Conservation (phyloP, 176 grass and related monocot species). For the Cocos nucifera region DNA sequence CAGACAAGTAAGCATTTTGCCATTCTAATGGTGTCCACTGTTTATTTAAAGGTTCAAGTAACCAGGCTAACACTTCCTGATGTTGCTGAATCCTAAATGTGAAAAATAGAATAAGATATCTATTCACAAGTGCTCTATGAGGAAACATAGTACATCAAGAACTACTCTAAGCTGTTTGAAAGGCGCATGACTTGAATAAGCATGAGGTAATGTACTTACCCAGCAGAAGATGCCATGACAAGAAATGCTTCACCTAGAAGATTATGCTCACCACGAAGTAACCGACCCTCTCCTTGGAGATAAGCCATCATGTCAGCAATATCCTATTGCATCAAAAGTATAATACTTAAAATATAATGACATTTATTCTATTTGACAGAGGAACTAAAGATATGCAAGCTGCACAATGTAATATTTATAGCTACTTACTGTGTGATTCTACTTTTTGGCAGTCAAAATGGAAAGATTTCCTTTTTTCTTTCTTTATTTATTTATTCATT, state of each 20-base stretch:
- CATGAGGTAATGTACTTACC: constrained; percentile 29
- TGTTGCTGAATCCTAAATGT: constrained; percentile 78
- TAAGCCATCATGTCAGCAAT: constrained; percentile 95
- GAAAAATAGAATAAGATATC: constrained; percentile 18
- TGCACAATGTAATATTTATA: too few relatives aligned
- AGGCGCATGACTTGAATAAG: too few relatives aligned
- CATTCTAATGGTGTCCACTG: constrained; percentile 75
- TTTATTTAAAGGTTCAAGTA: constrained; percentile 89
- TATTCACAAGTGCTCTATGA: background rate
- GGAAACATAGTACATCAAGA: too few relatives aligned
- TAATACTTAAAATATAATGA: too few relatives aligned
- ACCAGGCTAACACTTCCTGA: constrained; percentile 91
- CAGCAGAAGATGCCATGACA: constrained; percentile 85
- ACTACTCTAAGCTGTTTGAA: too few relatives aligned
- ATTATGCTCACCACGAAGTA: constrained; percentile 92
- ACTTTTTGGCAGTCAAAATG: too few relatives aligned
- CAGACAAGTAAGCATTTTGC: constrained; percentile 90
- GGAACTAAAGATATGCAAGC: too few relatives aligned
- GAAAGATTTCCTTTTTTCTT: too few relatives aligned
- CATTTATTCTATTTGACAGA: too few relatives aligned
- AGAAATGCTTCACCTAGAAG: constrained; percentile 97
- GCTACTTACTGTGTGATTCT: too few relatives aligned
- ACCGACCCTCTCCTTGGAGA: constrained; percentile 76
- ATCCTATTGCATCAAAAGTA: constrained; percentile 32
- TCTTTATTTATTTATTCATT: too few relatives aligned